Conservation (phyloP, 768 basidiomycete species). For the Rickenella mellea region DNA sequence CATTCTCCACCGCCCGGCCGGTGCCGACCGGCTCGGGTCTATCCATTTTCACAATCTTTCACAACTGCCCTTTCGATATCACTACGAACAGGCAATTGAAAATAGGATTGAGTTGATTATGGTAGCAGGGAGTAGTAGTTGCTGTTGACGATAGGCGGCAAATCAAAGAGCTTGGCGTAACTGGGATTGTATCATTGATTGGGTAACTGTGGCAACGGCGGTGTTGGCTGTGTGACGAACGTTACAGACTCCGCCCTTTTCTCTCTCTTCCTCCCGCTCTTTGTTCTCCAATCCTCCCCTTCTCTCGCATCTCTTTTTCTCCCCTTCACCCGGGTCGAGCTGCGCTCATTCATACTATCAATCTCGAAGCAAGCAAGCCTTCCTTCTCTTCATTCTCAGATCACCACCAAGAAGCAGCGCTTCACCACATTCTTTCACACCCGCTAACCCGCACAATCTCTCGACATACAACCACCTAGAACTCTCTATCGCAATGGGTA, state of each 20-base stretch:
- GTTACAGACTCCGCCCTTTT: neutral
- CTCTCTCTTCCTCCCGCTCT: neutral
- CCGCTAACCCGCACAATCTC: slow-evolving; percentile 7
- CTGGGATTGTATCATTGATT: too few species aligned
- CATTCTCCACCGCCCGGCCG: slow-evolving; percentile 1
- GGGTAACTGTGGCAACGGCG: slow-evolving; percentile 4
- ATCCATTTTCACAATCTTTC: too few species aligned
- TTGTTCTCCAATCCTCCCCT: neutral
- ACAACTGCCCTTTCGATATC: too few species aligned
- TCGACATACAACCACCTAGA: too few species aligned
- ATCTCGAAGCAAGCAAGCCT: slow-evolving; percentile 20
- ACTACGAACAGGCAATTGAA: too few species aligned
- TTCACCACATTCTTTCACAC: slow-evolving; percentile 7
- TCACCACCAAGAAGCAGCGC: slow-evolving; percentile 11
- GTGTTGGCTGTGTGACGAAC: neutral
- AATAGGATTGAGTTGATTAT: too few species aligned
- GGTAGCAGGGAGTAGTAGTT: neutral
- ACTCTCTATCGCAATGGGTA: slow-evolving; percentile 63
- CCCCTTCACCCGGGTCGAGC: slow-evolving; percentile 26
- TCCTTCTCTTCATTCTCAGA: slow-evolving; percentile 10
- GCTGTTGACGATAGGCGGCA: too few species aligned
- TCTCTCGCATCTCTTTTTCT: slow-evolving; percentile 11
- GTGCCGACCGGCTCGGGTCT: too few species aligned
- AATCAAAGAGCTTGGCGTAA: too few species aligned
- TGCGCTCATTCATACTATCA: slow-evolving; percentile 26